These are phyloP conservation scores for Fusarium falciforme DNA, from an alignment of 2,329 filamentous ascomycete genomes.

Conservation along the genomic window DNA sequence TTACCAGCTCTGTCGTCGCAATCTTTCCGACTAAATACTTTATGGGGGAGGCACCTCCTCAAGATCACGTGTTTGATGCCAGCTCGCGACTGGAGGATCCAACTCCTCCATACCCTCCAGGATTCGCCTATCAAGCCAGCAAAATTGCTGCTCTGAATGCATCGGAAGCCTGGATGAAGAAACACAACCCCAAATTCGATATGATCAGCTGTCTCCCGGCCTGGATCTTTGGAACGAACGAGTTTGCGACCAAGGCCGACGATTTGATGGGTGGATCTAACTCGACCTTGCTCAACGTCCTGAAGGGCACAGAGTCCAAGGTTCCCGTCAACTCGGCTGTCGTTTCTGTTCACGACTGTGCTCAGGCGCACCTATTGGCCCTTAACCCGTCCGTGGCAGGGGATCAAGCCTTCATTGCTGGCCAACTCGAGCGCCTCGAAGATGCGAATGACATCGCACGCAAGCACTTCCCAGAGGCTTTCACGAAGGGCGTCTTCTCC, in stretches of 20 bases:
- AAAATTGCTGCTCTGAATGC: slow-evolving; percentile 7
- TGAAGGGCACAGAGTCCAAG: neutral
- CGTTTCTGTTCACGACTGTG: slow-evolving; percentile 3
- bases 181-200: neutral
- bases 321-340: neutral
- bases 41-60: neutral
- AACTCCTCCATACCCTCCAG: neutral
- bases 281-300: neutral
- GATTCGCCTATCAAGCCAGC: slow-evolving; percentile 1
- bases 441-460: neutral
- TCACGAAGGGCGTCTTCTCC: neutral
- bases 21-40: neutral
- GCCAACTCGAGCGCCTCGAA: neutral
- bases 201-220: neutral
- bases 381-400: neutral
- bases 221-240: slow-evolving; percentile 4
- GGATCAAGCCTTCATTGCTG: neutral
- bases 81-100: neutral
- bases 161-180: slow-evolving; percentile 9
- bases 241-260: neutral
- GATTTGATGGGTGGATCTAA: neutral
- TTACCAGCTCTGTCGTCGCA: slow-evolving; percentile 6
- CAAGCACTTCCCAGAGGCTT: neutral
- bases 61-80: neutral
- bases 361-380: neutral